Base-by-base conservation (phyloP, 257 asterid species). In the Anisodus tanguticus region DNA sequence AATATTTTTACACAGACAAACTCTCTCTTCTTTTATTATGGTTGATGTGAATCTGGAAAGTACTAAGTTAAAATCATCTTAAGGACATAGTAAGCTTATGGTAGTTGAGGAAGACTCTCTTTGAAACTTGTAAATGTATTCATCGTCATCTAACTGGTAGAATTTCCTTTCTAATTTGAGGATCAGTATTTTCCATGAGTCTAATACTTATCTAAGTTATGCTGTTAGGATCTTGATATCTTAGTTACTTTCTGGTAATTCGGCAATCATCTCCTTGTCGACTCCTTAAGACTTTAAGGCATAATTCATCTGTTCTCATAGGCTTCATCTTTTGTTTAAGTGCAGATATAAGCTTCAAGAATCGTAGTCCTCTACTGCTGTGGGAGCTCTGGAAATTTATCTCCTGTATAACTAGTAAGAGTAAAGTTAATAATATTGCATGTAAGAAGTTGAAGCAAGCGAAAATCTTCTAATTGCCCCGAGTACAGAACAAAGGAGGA, bases 381-480 rank as follows among this genome's bases (percentile, higher is more conserved):
- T 59, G 66, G 66, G 17, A 55, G 60, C 60, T 9, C 12, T 17
- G 6, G 12, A 26, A 59, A 59, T 59, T 59, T 59, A 6, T 57
- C 26, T 59, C 3, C 26, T 59, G 17, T 55, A 55, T 55, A 55
- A 55, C 60, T 6, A 12, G 60, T 59, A n/a, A 59, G 31, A 59
- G 26, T 59, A 59, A 59, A 59, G 66, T 59, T 59, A 59, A 3
- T 59, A 9, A 59, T 17, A 59, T 17, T 60, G 67, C 67, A 19
- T 60, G 35, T 60, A n/a, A n/a, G 12, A 60, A n/a, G 11, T 60
- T 55, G 1, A 17, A 55, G n/a, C 47, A 70, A 93, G 62, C 95
- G 97, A 31, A 31, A 31, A 31, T 31, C 35, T 31, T 5, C n/a
- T 19, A 60, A 60, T 8, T 9, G 35, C 67, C 12, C n/a, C n/a